Percentiles rank a stretch among this genome's conserved stretches.
phyloP scores from a whole-genome alignment of 2,329 filamentous ascomycete genomes.

The Gaeumannomyces sp. region DNA sequence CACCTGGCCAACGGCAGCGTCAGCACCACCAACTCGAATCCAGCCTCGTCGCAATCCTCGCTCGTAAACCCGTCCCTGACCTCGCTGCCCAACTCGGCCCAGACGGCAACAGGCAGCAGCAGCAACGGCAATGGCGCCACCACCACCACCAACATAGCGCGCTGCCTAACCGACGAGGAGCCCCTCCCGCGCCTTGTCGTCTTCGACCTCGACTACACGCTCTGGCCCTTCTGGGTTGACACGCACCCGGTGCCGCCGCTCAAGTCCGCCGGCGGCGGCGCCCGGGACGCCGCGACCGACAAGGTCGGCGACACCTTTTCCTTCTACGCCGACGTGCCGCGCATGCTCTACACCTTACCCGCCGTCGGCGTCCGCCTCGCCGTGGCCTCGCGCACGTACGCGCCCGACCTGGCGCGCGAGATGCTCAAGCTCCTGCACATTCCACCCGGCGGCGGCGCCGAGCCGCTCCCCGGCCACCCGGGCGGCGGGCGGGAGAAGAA shows the following conservation, averaged over 20 bases:
- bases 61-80: not conserved
- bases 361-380: constrained; percentile 48
- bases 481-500: constrained; percentile 24
- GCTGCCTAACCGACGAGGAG: constrained; percentile 43
- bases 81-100: constrained; percentile 4
- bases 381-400: constrained; percentile 73
- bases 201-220: constrained; percentile 95
- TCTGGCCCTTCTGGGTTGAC: constrained; percentile 99
- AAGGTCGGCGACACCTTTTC: constrained; percentile 58
- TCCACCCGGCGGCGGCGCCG: constrained; percentile 26
- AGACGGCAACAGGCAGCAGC: not conserved
- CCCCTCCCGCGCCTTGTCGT: constrained; percentile 79
- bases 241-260: constrained; percentile 79
- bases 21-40: constrained; percentile 5
- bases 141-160: constrained; percentile 15
- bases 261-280: constrained; percentile 31
- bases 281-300: constrained; percentile 37
- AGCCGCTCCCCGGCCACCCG: constrained; percentile 11
- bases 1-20: constrained; percentile 1
- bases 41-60: not conserved
- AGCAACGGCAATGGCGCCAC: constrained; percentile 12
- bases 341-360: constrained; percentile 56
- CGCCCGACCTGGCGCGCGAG: constrained; percentile 73
- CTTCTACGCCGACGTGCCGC: constrained; percentile 66
- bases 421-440: constrained; percentile 71